phyloP scores from a whole-genome alignment of 2,329 filamentous ascomycete genomes.

The Emmonsiellopsis sp. region DNA sequence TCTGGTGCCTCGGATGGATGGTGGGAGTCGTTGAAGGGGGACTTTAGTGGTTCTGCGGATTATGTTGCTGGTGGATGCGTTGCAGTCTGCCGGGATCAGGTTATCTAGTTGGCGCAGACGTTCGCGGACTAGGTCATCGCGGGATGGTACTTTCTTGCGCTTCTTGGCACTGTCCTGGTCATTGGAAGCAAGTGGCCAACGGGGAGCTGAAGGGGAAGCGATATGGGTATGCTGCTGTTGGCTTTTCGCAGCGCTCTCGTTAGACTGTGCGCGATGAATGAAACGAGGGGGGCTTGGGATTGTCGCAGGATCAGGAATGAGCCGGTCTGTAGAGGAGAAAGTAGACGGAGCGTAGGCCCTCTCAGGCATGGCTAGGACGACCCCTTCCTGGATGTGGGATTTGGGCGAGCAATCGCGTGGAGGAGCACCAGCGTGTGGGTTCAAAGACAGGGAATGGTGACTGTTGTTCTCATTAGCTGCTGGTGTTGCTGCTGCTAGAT shows the following conservation, averaged over 20 bases:
- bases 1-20: background rate
- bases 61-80: background rate
- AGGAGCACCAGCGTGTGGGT: background rate
- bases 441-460: slow-evolving; percentile 9
- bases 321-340: background rate
- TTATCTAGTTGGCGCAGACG: slow-evolving; percentile 3
- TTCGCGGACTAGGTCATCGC: slow-evolving; percentile 5
- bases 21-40: background rate
- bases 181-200: background rate
- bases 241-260: background rate
- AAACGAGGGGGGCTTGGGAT: background rate
- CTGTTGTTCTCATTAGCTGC: slow-evolving; percentile 10
- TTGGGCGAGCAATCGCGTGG: background rate
- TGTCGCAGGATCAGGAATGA: background rate
- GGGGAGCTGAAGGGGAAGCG: background rate
- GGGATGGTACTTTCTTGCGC: background rate
- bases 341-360: background rate
- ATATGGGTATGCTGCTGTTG: background rate
- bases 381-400: background rate
- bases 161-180: background rate
- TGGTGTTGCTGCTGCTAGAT: background rate
- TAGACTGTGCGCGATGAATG: background rate
- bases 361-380: background rate
- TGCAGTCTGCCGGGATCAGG: background rate
- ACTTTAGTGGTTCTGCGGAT: background rate